Evolutionary conservation across 345 rosid genomes (phyloP), one percentile per base, ranked within the genome.

Genomic region (Nasturtium officinale): DNA sequence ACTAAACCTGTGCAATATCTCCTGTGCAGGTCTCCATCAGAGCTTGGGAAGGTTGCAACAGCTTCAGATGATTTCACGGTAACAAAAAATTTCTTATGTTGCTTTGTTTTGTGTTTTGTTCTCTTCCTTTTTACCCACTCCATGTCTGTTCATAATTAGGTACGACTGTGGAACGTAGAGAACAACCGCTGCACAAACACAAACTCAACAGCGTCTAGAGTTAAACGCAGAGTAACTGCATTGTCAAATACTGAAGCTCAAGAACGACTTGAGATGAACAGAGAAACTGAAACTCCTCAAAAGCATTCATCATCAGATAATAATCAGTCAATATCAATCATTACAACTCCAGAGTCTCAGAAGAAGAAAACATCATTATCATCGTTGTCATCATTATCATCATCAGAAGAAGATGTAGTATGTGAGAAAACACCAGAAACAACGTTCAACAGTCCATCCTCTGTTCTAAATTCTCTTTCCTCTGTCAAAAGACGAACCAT

Each of bases 61-160:
- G 76, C 85, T 40, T 84, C 99, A 45, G 97, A 95, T 79, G 99
- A 95, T 72, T 87, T 79, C 78, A 91, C 90, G 26, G 98, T 94
- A 76, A 59, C 74, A 70, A 45, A 47, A 17, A 50, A 73, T 48
- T 20, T 40, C 17, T 48, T n/a, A 32, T 23, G 29, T 33, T 40
- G 6, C 6, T 4, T 29, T 29, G 0, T 29, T 29, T 29, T 2
- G 4, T 29, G 32, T 29, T 4, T 0, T 29, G 6, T 55, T 29
- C 6, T 43, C 6, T 20, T 25, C 1, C 1, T 17, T 46, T 26
- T 16, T n/a, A n/a, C 32, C 50, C 23, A 65, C 48, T 78, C 9
- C 20, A 37, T 72, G 43, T 47, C 23, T 62, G 25, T 23, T 42
- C 40, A 48, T 59, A n/a, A 5, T 55, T 53, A 88, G 94, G 95